Evolutionary conservation across 306 rosid species (phyloP).

Genomic region (Trifolium dubium): DNA sequence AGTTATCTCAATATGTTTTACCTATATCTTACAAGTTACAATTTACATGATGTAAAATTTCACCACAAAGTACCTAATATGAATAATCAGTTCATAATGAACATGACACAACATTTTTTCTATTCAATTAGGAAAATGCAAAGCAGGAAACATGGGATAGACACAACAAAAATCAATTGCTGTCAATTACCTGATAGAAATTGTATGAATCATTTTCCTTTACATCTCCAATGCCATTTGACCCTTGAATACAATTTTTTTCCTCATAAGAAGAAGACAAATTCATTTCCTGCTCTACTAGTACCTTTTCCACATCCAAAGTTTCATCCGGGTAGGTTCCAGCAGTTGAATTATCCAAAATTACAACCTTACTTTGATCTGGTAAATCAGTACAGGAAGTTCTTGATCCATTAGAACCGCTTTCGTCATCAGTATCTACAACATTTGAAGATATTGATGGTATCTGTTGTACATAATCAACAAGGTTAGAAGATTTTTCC

Average conservation of each 20-base stretch:
- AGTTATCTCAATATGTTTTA: not conserved
- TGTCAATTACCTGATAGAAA: conserved; percentile 77
- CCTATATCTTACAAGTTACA: conserved; percentile 5
- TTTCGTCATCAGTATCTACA: conserved; percentile 49
- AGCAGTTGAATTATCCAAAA: conserved; percentile 46
- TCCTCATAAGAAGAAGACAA: conserved; percentile 63
- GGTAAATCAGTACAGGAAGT: conserved; percentile 46
- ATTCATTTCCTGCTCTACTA: conserved; percentile 49
- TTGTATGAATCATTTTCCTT: conserved; percentile 72
- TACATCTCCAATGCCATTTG: conserved; percentile 49
- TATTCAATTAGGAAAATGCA: conserved; percentile 13
- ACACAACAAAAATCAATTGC: conserved; percentile 23
- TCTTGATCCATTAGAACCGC: conserved; percentile 43
- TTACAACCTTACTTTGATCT: conserved; percentile 45
- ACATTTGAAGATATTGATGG: conserved; percentile 43
- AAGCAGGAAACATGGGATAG: conserved; percentile 21
- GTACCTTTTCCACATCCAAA: conserved; percentile 50
- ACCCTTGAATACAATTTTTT: conserved; percentile 47
- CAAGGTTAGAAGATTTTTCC: conserved; percentile 41
- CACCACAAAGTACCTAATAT: conserved; percentile 4
- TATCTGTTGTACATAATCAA: conserved; percentile 48
- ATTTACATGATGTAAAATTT: conserved; percentile 10
- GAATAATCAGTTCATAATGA: conserved; percentile 8
- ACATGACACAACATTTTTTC: not conserved
- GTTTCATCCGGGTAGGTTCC: conserved; percentile 49